phyloP scores from a whole-genome alignment of 768 basidiomycete genomes.

The Gymnopilus dilepis region DNA sequence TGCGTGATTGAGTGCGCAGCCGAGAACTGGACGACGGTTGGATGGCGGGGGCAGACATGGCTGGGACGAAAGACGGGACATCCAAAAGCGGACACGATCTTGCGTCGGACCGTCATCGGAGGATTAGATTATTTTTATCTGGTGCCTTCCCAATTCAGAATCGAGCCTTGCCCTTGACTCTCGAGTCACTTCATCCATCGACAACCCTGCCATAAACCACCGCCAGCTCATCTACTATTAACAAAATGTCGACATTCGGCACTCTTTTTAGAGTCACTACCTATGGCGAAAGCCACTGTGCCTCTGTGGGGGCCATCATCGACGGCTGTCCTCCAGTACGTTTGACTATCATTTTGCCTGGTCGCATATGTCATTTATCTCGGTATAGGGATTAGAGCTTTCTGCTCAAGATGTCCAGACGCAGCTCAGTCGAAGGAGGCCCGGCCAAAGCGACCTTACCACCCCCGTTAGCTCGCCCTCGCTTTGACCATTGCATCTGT shows the following conservation, averaged over 20 bases:
- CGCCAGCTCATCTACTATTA: not conserved
- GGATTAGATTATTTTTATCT: constrained; percentile 26
- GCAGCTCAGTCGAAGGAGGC: constrained; percentile 89
- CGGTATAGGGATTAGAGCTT: constrained; percentile 88
- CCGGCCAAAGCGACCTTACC: constrained; percentile 95
- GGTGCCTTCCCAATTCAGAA: constrained; percentile 10
- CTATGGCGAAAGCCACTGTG: constrained; percentile 97
- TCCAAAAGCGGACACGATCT: constrained; percentile 19
- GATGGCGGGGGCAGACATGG: constrained; percentile 41
- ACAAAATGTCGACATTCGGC: constrained; percentile 87
- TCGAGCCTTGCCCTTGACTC: not conserved
- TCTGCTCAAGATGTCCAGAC: constrained; percentile 84
- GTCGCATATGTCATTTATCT: constrained; percentile 10
- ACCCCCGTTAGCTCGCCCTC: constrained; percentile 72
- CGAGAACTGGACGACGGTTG: constrained; percentile 52
- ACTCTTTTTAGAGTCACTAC: constrained; percentile 93
- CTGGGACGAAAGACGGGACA: constrained; percentile 11
- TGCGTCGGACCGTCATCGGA: constrained; percentile 1
- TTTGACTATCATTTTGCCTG: not conserved
- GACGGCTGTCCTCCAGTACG: constrained; percentile 96
- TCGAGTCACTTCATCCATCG: constrained; percentile 1
- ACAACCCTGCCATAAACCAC: not conserved
- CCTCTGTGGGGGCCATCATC: constrained; percentile 95
- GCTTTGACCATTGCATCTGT: constrained; percentile 2
- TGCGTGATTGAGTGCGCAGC: constrained; percentile 66